Base-by-base conservation (phyloP, 805 yeast species). In the Metschnikowia aberdeeniae region DNA sequence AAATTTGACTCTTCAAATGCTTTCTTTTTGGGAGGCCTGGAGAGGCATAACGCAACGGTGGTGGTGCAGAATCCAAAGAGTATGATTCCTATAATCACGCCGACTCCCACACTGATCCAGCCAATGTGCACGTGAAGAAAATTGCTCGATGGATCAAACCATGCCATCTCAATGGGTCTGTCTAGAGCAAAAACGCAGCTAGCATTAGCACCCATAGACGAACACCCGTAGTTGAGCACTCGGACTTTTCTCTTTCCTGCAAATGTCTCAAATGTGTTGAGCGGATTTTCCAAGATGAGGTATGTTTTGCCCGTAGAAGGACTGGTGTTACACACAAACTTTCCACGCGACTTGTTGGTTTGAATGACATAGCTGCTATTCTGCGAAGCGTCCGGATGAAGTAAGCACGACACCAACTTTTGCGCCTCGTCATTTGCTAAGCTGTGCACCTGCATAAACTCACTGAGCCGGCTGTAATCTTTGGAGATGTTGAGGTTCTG, bases 371-470 rank as follows among this genome's bases (percentile, higher is more conserved):
- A 30, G 31, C 40, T 41, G 29, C 47, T 35, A 22, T 40, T 41
- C 13, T 40, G 39, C 20, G 42, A 32, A n/a, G 39, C 34, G 7
- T 34, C 26, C 6, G 48, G 47, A 6, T 54, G 57, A 8, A 51
- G 46, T 4, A 76, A 66, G 58, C 93, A 86, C 5, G 66, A 54
- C 11, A 79, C 57, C 7, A 86, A 49, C 19, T 60, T 64, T 0
- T 61, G 59, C 2, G 81, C 60, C 9, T 84, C 77, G 19, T 75
- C 69, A 17, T 76, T 76, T 1, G 86, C 86, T 2, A 90, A 69
- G 24, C 88, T 67, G 60, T 90, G 98, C 40, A 87, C 65, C 41
- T 74, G 75, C 32, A 87, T 66, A 46, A 89, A 76, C 11, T 77
- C 73, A 34, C 70, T 70, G 28, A 88, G 61, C 13, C 72, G 68